Base-by-base conservation (phyloP, 306 rosid genomes). In the Dryas alaskensis region DNA sequence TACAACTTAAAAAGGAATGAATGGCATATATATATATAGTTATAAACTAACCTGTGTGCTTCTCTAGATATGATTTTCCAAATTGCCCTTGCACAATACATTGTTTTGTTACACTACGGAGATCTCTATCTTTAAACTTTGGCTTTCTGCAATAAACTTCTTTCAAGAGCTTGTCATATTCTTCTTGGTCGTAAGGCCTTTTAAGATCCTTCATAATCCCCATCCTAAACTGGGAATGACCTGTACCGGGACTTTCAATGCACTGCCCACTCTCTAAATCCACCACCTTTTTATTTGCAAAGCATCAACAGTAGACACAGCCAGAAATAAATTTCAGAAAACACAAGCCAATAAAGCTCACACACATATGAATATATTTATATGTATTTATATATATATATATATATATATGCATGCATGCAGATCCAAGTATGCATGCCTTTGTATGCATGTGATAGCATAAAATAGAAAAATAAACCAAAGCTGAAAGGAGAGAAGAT, bases 151-250 rank as follows among this genome's bases (percentile, higher is more conserved):
- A 1, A 42, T 6, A 13, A 25, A 76, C 84, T 67, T 72, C 78
- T 6, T 64, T 14, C 66, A 73, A 47, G 43, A 61, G 76, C 16
- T 0, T 0, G 10, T 75, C 42, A 47, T 39, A 74, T 79, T 93
- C 89, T 27, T 66, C 27, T 47, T 69, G 55, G 78, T 87, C 69
- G 69, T 78, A 93, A 27, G 94, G 98, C 74, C 68, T 83, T 69
- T 73, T 68, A 71, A 91, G 90, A 67, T 46, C 60, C 75, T 88
- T 73, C 86, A 85, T 55, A 46, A 93, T 92, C 67, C 82, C 81
- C 57, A 60, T 82, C 82, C 82, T 84, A 77, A 84, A 93, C 66
- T 40, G 78, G 76, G 83, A 78, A 66, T 65, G 13, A 31, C 40
- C 37, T 50, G 61, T 70, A 76, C 46, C 13, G 27, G 14, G 76